Evolutionary conservation across 495 filamentous ascomycete genomes (phyloP), one percentile per base, ranked within the genome.

Genomic region (Chaetomidium leptoderma): DNA sequence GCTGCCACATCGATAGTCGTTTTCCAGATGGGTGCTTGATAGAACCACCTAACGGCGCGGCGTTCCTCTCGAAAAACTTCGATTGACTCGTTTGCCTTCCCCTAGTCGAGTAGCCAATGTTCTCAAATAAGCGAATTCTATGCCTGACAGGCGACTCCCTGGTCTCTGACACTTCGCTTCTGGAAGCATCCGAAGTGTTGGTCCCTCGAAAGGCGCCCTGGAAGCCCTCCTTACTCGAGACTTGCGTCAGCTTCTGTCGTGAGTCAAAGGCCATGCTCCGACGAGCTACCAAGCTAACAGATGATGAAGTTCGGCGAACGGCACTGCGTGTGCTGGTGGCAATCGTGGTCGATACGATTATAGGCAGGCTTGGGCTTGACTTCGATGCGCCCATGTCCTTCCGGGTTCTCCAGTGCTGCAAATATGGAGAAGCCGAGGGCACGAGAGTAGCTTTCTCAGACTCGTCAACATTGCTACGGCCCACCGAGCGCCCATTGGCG

Each of bases 121-220:
- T 51, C 56, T 76, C 72, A 21, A 76, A 76, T 36, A 69, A 52
- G 17, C 60, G 64, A 16, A 76, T 73, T 4, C 64, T 67, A 10
- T 59, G 53, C 56, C 64, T 73, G 10, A 73, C 66, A 0, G 72
- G 72, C 6, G 70, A 74, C 19, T 69, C 60, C 46, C 43, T 1
- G 10, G 2, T n/a, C n/a, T 45, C n/a, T 6, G 43, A n/a, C 11
- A 30, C 35, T 27, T 44, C 53, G 6, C 29, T 37, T 45, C 32
- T 9, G 13, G 30, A 4, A 23, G 17, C 6, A 1, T 42, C 5
- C 4, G n/a, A 2, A 4, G 9, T 19, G 14, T 2, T 7, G n/a
- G n/a, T n/a, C n/a, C n/a, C n/a, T n/a, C n/a, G n/a, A n/a, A n/a
- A n/a, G 17, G 39, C 39, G n/a, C 36, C 32, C 11, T 33, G 32